These are phyloP conservation scores for Dimocarpus longan DNA, from an alignment of 345 rosid species.

Conservation along the genomic window DNA sequence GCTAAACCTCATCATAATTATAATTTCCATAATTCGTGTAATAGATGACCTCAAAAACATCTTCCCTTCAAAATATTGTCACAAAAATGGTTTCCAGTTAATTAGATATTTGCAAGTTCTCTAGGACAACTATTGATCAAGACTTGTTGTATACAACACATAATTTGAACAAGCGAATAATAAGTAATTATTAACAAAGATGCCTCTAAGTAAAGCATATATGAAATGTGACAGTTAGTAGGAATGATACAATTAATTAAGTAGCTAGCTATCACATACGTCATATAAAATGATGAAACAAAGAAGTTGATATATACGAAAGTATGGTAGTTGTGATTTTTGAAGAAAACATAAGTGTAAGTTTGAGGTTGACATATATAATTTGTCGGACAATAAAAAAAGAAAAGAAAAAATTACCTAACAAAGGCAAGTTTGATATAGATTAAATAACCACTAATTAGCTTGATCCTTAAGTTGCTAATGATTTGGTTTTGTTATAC, in stretches of 20 bases:
- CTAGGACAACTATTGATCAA: too few species aligned
- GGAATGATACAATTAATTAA: neutral
- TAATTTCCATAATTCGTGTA: too few species aligned
- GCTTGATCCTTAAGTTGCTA: slow-evolving; percentile 28
- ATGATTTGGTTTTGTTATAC: neutral
- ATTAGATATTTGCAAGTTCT: too few species aligned
- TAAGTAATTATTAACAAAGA: neutral
- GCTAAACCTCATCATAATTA: too few species aligned
- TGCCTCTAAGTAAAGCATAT: neutral
- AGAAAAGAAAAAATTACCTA: slow-evolving; percentile 20
- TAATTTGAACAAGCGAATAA: too few species aligned
- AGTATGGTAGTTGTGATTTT: neutral
- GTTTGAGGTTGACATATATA: neutral
- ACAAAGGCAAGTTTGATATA: slow-evolving; percentile 8
- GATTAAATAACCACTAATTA: slow-evolving; percentile 33
- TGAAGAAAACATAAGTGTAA: neutral
- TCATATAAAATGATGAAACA: neutral
- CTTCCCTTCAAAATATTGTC: too few species aligned
- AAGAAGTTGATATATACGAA: neutral
- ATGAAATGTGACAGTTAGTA: neutral
- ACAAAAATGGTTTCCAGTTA: too few species aligned
- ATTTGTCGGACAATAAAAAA: neutral
- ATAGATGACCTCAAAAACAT: too few species aligned
- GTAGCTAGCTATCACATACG: too few species aligned
- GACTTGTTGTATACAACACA: neutral